Evolutionary conservation across 164 flowering plant species (phyloP), one percentile per base, ranked within the genome.

Genomic region (Tetrastigma voinierianum): DNA sequence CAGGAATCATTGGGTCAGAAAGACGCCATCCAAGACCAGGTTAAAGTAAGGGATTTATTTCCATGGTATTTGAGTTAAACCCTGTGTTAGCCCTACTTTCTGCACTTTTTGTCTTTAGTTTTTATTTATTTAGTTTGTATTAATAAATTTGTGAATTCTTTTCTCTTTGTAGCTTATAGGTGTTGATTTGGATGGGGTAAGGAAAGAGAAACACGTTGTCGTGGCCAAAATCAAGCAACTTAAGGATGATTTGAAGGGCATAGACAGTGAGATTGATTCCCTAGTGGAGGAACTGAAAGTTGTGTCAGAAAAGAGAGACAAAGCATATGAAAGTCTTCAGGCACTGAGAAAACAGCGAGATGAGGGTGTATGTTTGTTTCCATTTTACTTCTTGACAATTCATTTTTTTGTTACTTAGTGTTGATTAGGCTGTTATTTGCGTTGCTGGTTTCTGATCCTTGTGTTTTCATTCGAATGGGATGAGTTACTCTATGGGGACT

Each of bases 21-120:
- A 72, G 96, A 91, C 46, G 81, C 71, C 51, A 84, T 95, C 63
- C 93, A 89, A 72, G 93, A 84, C 65, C 96, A 91, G 72, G 93
- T 91, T 72, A 91, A 96, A 74, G 99, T 93, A 86, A 65, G 84
- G 40, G 7, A 52, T 11, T 32, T 23, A 4, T 32, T 32, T 32
- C 40, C 15, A 16, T 18, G 7, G n/a, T 7, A 0, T 21, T 17
- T 70, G 19, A 10, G 32, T 32, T 32, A 32, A 32, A 32, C 40
- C 40, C 6, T 32, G 3, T 32, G 40, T 32, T 32, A 32, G 6
- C n/a, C n/a, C n/a, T n/a, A n/a, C n/a, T n/a, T n/a, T n/a, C n/a
- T n/a, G n/a, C n/a, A 32, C 40, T 7, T 32, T 32, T 7, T 63
- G n/a, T 46, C 21, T 8, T 17, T n/a, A 45, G 9, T 32, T 46